A percentile compares a stretch with the other conserved stretches of the same genome.
phyloP scores from a whole-genome alignment of 495 filamentous ascomycete species.

The Lophiostoma macrostomum region DNA sequence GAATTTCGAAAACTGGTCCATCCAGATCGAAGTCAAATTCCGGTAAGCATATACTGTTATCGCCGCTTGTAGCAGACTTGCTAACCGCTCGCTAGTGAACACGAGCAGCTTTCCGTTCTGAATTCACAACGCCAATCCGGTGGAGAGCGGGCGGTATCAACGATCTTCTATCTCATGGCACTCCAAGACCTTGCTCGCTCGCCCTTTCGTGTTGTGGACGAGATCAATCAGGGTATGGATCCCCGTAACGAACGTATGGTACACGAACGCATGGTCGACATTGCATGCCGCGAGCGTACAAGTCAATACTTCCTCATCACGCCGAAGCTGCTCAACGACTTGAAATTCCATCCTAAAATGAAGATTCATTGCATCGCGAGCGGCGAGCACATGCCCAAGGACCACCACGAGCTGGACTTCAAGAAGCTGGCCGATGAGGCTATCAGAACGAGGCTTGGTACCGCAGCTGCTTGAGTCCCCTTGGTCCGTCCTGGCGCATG shows the following conservation, averaged over 20 bases:
- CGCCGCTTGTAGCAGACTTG: not conserved
- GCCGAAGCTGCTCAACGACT: slow-evolving; percentile 83
- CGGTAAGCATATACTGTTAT: slow-evolving; percentile 52
- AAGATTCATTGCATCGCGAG: slow-evolving; percentile 88
- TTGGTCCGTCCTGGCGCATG: not conserved
- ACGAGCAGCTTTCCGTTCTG: slow-evolving; percentile 77
- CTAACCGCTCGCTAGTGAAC: slow-evolving; percentile 53
- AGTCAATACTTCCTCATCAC: slow-evolving; percentile 91
- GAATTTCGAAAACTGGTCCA: slow-evolving; percentile 86
- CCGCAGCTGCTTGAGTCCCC: not conserved
- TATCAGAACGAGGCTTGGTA: not conserved
- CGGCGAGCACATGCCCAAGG: slow-evolving; percentile 79
- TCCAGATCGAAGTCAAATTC: slow-evolving; percentile 93
- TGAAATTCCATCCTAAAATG: slow-evolving; percentile 87
- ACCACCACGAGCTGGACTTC: slow-evolving; percentile 54
- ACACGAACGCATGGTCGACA: slow-evolving; percentile 92
- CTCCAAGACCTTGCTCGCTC: slow-evolving; percentile 89
- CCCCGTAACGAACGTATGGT: slow-evolving; percentile 97
- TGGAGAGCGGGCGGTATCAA: slow-evolving; percentile 92
- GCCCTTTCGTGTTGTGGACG: slow-evolving; percentile 98
- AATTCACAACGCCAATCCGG: slow-evolving; percentile 92
- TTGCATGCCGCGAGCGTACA: slow-evolving; percentile 74
- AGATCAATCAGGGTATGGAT: slow-evolving; percentile 99
- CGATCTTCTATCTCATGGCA: slow-evolving; percentile 99
- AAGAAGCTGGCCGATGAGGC: slow-evolving; percentile 48